Percentiles rank a stretch among this genome's conserved stretches.
phyloP scores from a whole-genome alignment of 768 basidiomycete genomes.

The Asterophora parasitica region DNA sequence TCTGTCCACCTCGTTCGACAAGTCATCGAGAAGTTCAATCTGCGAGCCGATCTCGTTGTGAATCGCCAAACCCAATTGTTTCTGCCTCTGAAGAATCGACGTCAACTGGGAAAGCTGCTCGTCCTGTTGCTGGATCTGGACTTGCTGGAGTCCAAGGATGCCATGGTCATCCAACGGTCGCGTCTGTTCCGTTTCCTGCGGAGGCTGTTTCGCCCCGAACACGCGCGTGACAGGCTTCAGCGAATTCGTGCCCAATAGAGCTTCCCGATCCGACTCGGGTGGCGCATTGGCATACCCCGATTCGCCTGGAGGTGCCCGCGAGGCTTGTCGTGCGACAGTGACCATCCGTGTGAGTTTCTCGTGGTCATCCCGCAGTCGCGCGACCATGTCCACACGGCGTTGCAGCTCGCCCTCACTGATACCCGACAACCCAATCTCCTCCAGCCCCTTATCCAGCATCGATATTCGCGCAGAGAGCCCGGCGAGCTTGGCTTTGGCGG shows the following conservation, averaged over 20 bases:
- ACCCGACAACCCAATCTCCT: slow-evolving; percentile 58
- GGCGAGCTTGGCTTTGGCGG: slow-evolving; percentile 82
- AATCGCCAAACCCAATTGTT: slow-evolving; percentile 84
- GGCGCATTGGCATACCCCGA: slow-evolving; percentile 36
- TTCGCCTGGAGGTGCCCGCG: slow-evolving; percentile 27
- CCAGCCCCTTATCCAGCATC: slow-evolving; percentile 62
- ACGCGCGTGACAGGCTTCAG: slow-evolving; percentile 60
- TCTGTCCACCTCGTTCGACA: slow-evolving; percentile 70
- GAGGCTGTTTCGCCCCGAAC: slow-evolving; percentile 60
- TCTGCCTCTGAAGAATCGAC: slow-evolving; percentile 78
- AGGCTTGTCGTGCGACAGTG: slow-evolving; percentile 60
- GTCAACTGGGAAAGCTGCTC: slow-evolving; percentile 73
- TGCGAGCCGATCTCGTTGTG: slow-evolving; percentile 76
- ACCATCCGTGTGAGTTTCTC: slow-evolving; percentile 85
- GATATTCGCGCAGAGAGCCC: slow-evolving; percentile 72
- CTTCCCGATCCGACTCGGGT: slow-evolving; percentile 57
- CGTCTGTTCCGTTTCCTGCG: slow-evolving; percentile 80
- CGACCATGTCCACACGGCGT: slow-evolving; percentile 85
- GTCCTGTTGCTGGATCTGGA: slow-evolving; percentile 83
- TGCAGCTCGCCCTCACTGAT: slow-evolving; percentile 92
- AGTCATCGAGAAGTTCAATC: slow-evolving; percentile 80
- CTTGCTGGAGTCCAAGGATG: slow-evolving; percentile 71
- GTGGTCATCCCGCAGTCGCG: slow-evolving; percentile 84
- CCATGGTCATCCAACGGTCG: slow-evolving; percentile 85
- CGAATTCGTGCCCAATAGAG: slow-evolving; percentile 48